Evolutionary conservation across 2,329 filamentous ascomycete species (phyloP).

Genomic region (Calonectria ilicicola): DNA sequence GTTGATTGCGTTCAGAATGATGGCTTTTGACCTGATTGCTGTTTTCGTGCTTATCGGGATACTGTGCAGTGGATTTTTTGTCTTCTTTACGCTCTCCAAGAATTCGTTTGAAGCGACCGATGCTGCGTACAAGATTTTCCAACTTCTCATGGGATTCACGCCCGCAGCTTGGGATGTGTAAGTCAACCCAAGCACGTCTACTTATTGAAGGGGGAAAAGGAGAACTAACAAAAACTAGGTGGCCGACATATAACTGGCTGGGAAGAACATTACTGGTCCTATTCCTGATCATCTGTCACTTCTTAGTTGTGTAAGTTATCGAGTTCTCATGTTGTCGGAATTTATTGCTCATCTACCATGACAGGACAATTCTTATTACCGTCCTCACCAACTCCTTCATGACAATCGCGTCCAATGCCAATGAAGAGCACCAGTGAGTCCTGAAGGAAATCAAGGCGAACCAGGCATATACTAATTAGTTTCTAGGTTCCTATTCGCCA

Average conservation of each 20-base stretch:
- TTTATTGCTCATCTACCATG: neutral
- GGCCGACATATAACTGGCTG: slow-evolving; percentile 80
- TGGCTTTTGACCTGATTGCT: slow-evolving; percentile 90
- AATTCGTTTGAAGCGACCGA: slow-evolving; percentile 76
- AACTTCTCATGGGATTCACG: slow-evolving; percentile 95
- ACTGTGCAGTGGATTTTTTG: slow-evolving; percentile 93
- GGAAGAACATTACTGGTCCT: slow-evolving; percentile 81
- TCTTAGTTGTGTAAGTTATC: slow-evolving; percentile 78
- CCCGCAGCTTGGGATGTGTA: slow-evolving; percentile 93
- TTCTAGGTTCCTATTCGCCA: slow-evolving; percentile 84
- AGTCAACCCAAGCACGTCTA: slow-evolving; percentile 42
- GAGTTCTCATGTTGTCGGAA: neutral
- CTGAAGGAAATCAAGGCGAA: accelerated
- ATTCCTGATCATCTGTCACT: slow-evolving; percentile 95
- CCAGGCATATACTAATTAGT: slow-evolving; percentile 16
- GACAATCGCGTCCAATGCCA: slow-evolving; percentile 92
- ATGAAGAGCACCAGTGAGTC: slow-evolving; percentile 83
- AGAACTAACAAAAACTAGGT: slow-evolving; percentile 55
- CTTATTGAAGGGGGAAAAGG: neutral
- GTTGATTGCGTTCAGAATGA: slow-evolving; percentile 92
- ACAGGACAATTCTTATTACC: slow-evolving; percentile 87
- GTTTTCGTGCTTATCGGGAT: slow-evolving; percentile 88
- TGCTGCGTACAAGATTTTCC: slow-evolving; percentile 92
- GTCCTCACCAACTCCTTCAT: slow-evolving; percentile 98
- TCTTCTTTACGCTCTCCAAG: slow-evolving; percentile 89